phyloP scores from a whole-genome alignment of 1,139 yeast species.

The Meyerozyma sp. region DNA sequence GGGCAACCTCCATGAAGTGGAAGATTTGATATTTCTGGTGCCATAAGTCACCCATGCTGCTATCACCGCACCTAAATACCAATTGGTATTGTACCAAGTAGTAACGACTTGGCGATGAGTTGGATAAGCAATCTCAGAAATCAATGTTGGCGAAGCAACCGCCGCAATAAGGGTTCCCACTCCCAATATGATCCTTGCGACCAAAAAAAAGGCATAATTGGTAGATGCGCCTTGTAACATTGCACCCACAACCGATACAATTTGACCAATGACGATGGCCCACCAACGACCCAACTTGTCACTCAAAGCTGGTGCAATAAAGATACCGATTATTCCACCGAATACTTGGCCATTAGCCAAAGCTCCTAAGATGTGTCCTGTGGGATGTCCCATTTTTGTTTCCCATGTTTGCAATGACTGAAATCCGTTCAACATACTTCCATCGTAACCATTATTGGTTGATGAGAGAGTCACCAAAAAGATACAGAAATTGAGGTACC shows the following conservation, averaged over 20 bases:
- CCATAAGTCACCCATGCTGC: slow-evolving; percentile 55
- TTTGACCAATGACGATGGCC: slow-evolving; percentile 21
- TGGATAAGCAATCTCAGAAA: slow-evolving; percentile 42
- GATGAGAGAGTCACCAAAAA: slow-evolving; percentile 16
- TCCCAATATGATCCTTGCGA: slow-evolving; percentile 36
- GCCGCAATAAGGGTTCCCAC: slow-evolving; percentile 32
- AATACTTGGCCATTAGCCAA: slow-evolving; percentile 17
- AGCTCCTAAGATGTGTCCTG: slow-evolving; percentile 15
- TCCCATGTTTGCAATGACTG: slow-evolving; percentile 14
- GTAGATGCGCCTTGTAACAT: slow-evolving; percentile 38
- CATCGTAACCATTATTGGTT: slow-evolving; percentile 18
- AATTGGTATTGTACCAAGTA: slow-evolving; percentile 41
- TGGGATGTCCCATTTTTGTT: slow-evolving; percentile 14
- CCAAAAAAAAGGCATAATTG: slow-evolving; percentile 29
- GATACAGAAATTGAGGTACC: slow-evolving; percentile 3
- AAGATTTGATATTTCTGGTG: slow-evolving; percentile 22
- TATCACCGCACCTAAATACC: slow-evolving; percentile 43
- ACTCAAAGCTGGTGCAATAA: slow-evolving; percentile 26
- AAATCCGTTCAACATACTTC: slow-evolving; percentile 18
- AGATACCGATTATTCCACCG: slow-evolving; percentile 18
- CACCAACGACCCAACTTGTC: slow-evolving; percentile 46
- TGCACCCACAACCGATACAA: slow-evolving; percentile 11
- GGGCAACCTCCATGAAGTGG: slow-evolving; percentile 21
- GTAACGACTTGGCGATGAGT: slow-evolving; percentile 44
- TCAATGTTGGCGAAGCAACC: slow-evolving; percentile 36